Evolutionary conservation across 2,329 filamentous ascomycete species (phyloP).

Genomic region (Domatiomyces catenatus): DNA sequence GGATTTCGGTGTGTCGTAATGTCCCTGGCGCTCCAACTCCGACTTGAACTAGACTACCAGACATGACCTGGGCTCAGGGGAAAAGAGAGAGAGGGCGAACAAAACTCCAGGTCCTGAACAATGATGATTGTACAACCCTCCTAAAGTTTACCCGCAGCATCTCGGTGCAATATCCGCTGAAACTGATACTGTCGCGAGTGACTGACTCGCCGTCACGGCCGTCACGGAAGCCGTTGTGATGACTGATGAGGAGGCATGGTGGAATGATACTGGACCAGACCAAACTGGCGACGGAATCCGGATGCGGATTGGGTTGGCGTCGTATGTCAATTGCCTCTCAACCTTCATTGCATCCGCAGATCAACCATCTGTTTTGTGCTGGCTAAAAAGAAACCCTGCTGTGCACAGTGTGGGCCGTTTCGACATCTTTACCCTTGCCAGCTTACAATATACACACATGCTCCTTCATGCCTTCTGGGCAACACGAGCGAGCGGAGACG

Average conservation of each 20-base stretch:
- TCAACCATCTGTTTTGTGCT: slow-evolving; percentile 1
- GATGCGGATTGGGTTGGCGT: slow-evolving; percentile 16
- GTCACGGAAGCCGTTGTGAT: too few species aligned
- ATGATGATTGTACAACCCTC: background rate
- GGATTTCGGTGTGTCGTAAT: background rate
- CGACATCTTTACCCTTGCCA: background rate
- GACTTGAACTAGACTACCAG: background rate
- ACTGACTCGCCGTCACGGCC: background rate
- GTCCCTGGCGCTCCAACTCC: too few species aligned
- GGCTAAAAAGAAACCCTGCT: background rate
- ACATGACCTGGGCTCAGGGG: background rate
- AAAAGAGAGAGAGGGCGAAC: background rate
- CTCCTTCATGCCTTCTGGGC: background rate
- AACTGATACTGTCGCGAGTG: background rate
- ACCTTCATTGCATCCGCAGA: slow-evolving; percentile 18
- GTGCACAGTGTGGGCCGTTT: background rate
- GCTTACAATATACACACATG: background rate
- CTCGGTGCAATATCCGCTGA: background rate
- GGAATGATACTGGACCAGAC: background rate
- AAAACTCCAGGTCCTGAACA: background rate
- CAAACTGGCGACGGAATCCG: background rate
- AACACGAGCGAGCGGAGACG: background rate
- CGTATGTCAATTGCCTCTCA: slow-evolving; percentile 5
- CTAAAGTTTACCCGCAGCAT: background rate
- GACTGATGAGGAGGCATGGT: background rate